A percentile compares a stretch with the other conserved stretches of the same genome.
These are phyloP conservation scores for Leccinellum albellum DNA, from an alignment of 768 basidiomycete genomes.

Conservation along the genomic window DNA sequence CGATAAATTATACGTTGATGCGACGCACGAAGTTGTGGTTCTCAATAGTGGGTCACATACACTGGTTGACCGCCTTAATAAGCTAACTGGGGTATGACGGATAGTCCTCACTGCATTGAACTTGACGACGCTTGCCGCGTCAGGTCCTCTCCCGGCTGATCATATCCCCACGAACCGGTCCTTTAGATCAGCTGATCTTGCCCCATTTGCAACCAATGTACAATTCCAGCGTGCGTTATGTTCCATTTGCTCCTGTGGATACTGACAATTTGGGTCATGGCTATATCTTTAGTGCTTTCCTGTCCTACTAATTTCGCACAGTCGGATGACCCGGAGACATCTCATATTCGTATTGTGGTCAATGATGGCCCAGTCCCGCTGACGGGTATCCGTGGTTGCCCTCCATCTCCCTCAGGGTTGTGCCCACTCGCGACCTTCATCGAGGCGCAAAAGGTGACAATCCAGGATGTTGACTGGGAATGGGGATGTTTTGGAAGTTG, in stretches of 20 bases:
- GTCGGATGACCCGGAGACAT: constrained; percentile 30
- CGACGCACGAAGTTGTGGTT: constrained; percentile 89
- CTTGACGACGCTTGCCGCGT: constrained; percentile 63
- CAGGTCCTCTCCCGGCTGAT: constrained; percentile 72
- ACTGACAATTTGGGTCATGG: too few relatives aligned
- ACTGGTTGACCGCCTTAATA: neutral
- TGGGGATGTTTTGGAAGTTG: constrained; percentile 78
- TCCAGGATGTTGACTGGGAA: constrained; percentile 64
- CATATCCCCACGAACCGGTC: constrained; percentile 63
- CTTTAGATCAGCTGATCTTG: constrained; percentile 72
- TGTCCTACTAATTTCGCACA: constrained; percentile 33
- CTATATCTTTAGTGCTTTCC: constrained; percentile 53
- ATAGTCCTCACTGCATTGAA: constrained; percentile 83
- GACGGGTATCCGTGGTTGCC: constrained; percentile 72
- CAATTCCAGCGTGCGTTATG: constrained; percentile 74
- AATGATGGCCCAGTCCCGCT: constrained; percentile 87
- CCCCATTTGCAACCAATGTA: constrained; percentile 85
- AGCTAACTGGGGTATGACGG: neutral
- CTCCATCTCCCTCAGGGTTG: constrained; percentile 55
- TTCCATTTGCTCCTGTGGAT: neutral
- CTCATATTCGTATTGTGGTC: constrained; percentile 76
- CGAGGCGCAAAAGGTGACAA: constrained; percentile 60
- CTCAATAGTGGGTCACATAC: constrained; percentile 58
- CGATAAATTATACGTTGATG: constrained; percentile 79
- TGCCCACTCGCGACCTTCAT: constrained; percentile 75